Base-by-base conservation (phyloP, 2,329 filamentous ascomycete genomes). In the Scopulariopsis brevicaulis region DNA sequence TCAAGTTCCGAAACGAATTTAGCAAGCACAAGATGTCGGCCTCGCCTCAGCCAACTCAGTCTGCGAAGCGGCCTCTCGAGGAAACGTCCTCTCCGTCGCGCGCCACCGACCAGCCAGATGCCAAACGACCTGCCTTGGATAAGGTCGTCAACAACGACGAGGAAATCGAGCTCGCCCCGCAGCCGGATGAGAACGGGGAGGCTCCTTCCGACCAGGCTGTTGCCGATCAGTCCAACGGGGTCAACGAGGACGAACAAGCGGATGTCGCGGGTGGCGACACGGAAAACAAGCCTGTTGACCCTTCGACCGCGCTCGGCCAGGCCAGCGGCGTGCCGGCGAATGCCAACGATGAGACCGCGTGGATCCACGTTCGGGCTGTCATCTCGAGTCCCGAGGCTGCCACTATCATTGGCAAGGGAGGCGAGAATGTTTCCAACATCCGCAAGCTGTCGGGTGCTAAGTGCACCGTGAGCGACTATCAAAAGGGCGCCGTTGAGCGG, bases 401-500 rank as follows among this genome's bases (percentile, higher is more conserved):
- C 46, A 99, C 94, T 54, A 90, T 96, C 64, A 99, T 99, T 73
- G 94, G 94, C 69, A 99, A 99, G 76, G 93, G 92, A 62, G 94
- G 94, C 70, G 94, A 99, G 78, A 99, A 99, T 69, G 94, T 99
- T 54, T 96, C 92, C 64, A 90, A 96, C 75, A 97, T 99, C 69
- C 86, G 94, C 64, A 90, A 90, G 70, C 81, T 96, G 75, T 96
- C 94, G 56, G 92, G 91, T 66, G 94, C 94, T 64, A 97, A 97
- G 76, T 99, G 94, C 78, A 99, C 94, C 54, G 94, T 99, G 65
- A 96, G 92, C 76, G 94, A 99, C 74, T 99, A 97, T 69, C 89
- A 95, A 65, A 90, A 96, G 69, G 94, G 94, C 64, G 94, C 94
- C 58, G 92, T 97, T 37, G 94, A 99, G 78, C 90, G 94, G 70